Conservation (phyloP, 2,329 filamentous ascomycete species). For the Shiraia sp. region DNA sequence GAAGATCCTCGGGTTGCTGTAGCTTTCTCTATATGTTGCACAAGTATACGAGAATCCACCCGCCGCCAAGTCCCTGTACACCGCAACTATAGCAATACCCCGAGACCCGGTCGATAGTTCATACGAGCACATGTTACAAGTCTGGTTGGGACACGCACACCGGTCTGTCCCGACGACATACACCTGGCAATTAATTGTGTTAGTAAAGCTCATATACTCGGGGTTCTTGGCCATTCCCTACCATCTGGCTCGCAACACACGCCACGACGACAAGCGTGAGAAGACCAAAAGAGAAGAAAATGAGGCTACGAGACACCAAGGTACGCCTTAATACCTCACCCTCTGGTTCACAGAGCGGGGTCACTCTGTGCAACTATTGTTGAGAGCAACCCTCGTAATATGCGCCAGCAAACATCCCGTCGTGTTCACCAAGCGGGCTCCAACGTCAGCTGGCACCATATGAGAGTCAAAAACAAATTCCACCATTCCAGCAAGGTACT, state of each 20-base stretch:
- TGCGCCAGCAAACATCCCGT: constrained; percentile 2
- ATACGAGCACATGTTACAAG: constrained; percentile 1
- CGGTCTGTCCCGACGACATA: background rate
- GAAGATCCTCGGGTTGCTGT: background rate
- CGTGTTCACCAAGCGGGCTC: constrained; percentile 9
- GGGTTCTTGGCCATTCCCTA: background rate
- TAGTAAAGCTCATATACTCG: background rate
- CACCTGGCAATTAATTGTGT: background rate
- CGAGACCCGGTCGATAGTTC: constrained; percentile 9
- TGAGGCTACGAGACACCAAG: background rate
- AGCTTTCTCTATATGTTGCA: constrained; percentile 13
- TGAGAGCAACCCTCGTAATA: background rate
- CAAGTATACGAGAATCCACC: constrained; percentile 7
- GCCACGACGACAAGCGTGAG: background rate
- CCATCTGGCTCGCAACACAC: background rate
- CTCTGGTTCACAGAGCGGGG: constrained; percentile 8
- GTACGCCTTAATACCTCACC: constrained; percentile 1
- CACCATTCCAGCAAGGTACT: too few relatives aligned
- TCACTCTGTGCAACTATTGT: constrained; percentile 3
- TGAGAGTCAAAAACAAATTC: too few relatives aligned
- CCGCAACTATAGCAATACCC: constrained; percentile 7
- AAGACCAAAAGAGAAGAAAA: background rate
- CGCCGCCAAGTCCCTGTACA: constrained; percentile 16
- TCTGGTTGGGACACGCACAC: constrained; percentile 1
- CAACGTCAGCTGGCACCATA: constrained; percentile 14